Evolutionary conservation across 768 basidiomycete genomes (phyloP), one percentile per base, ranked within the genome.

Genomic region (Kwoniella pini): DNA sequence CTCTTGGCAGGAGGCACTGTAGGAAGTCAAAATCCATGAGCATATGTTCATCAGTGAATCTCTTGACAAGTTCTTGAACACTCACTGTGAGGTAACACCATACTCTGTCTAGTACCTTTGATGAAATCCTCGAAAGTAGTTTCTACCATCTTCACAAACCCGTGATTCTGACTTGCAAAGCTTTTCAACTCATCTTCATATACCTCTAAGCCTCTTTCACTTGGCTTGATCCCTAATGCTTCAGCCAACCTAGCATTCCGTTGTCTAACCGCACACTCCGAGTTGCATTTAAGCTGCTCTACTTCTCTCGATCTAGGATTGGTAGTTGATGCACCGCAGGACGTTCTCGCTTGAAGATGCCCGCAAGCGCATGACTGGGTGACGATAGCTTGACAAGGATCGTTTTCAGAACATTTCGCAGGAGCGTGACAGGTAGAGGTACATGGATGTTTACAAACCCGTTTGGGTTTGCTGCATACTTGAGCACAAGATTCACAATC

Each of bases 191-290:
- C 88, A 2, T 86, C 82, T 21, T 79, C 77, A 75, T 89, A 95
- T 1, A 60, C 63, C 24, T 72, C 70, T 43, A 67, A 62, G 1
- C 68, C 73, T 52, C 67, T 68, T 65, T 67, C 74, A 22, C 43
- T 85, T 83, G 15, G 65, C 38, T 80, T 87, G 70, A 98, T 95
- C 0, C 94, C 93, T 4, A 99, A 79, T 1, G 96, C 96, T 38
- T 93, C 91, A 0, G 96, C 96, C 7, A 99, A 79, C 33, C 85
- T 81, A 0, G 87, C 90, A 68, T 96, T 97, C 11, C 96, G 84
- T 74, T 94, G 89, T 43, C 87, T 89, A 50, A 91, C 81, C 36
- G 81, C 82, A 68, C 96, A 99, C 43, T 95, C 91, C 44, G 84
- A 87, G 15, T 85, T 85, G 72, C 96, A 99, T 65, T 88, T 88